Evolutionary conservation across 2,329 filamentous ascomycete species (phyloP).

Genomic region (Cryoendolithus antarcticus): DNA sequence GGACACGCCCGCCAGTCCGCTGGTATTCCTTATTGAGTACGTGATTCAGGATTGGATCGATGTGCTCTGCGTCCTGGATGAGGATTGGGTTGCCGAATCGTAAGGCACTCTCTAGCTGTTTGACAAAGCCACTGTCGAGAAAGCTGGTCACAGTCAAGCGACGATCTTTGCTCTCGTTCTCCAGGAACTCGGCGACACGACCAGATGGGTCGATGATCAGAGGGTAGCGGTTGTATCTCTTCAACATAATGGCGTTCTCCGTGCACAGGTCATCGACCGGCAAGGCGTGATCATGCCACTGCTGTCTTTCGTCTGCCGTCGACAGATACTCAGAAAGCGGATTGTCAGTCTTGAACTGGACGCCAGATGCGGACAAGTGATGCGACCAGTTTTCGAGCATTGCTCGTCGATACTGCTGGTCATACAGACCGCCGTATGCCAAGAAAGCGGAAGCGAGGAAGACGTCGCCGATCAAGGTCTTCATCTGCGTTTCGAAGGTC

Average conservation of each 20-base stretch:
- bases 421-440: constrained; percentile 91
- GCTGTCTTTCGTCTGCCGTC: constrained; percentile 83
- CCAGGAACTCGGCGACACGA: constrained; percentile 84
- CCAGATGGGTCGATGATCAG: constrained; percentile 97
- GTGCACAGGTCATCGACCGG: constrained; percentile 97
- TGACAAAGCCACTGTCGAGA: constrained; percentile 93
- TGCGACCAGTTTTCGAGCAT: constrained; percentile 98
- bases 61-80: constrained; percentile 93
- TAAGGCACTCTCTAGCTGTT: constrained; percentile 90
- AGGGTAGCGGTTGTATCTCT: constrained; percentile 96
- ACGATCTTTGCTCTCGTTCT: constrained; percentile 86
- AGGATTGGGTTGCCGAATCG: constrained; percentile 97
- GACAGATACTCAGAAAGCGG: constrained; percentile 94
- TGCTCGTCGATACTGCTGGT: constrained; percentile 92
- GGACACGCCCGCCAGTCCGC: constrained; percentile 90
- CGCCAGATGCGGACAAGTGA: constrained; percentile 83
- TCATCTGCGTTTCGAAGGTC: constrained; percentile 96
- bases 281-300: constrained; percentile 87
- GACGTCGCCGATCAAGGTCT: constrained; percentile 89
- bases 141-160: constrained; percentile 95
- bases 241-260: constrained; percentile 93
- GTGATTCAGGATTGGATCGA: constrained; percentile 95
- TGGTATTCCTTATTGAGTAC: constrained; percentile 99
- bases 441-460: constrained; percentile 94
- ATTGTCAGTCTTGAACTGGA: constrained; percentile 86